phyloP scores from a whole-genome alignment of 129 eudicot genomes.

The Sambucus nigra region DNA sequence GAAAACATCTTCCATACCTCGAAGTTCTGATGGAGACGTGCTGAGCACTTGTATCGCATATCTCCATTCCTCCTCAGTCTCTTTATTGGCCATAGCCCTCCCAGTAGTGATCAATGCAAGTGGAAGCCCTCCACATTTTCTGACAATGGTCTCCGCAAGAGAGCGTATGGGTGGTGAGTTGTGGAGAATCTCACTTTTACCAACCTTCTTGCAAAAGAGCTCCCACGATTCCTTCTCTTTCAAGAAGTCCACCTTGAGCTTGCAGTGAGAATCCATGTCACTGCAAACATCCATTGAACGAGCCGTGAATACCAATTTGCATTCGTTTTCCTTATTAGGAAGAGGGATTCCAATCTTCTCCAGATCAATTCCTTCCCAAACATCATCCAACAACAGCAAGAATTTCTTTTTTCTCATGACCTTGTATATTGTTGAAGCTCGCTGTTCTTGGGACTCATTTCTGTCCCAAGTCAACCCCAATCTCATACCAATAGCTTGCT shows the following conservation, averaged over 20 bases:
- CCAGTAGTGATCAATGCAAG: conserved; percentile 43
- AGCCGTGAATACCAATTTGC: conserved; percentile 30
- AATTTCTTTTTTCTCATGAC: conserved; percentile 25
- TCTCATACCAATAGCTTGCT: conserved; percentile 18
- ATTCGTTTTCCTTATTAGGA: conserved; percentile 19
- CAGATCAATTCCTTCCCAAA: conserved; percentile 33
- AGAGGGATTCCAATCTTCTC: conserved; percentile 29
- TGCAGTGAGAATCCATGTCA: conserved; percentile 29
- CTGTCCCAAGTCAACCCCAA: conserved; percentile 29
- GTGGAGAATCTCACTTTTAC: conserved; percentile 6
- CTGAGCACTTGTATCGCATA: conserved; percentile 22
- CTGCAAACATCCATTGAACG: conserved; percentile 31
- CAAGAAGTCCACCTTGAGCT: conserved; percentile 23
- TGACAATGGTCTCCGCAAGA: conserved; percentile 19
- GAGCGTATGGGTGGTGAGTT: conserved; percentile 2
- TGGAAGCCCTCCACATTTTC: conserved; percentile 37
- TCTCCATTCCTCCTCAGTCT: conserved; percentile 24
- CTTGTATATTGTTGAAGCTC: conserved; percentile 19
- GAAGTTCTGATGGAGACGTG: conserved; percentile 23
- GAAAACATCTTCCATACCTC: conserved; percentile 37
- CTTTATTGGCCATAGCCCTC: conserved; percentile 28
- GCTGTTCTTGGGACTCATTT: conserved; percentile 14
- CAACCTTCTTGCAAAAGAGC: conserved; percentile 22
- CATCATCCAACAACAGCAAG: conserved; percentile 33
- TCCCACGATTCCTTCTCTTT: conserved; percentile 15